Evolutionary conservation across 495 filamentous ascomycete species (phyloP).

Genomic region (Clavariopsis aquatica): DNA sequence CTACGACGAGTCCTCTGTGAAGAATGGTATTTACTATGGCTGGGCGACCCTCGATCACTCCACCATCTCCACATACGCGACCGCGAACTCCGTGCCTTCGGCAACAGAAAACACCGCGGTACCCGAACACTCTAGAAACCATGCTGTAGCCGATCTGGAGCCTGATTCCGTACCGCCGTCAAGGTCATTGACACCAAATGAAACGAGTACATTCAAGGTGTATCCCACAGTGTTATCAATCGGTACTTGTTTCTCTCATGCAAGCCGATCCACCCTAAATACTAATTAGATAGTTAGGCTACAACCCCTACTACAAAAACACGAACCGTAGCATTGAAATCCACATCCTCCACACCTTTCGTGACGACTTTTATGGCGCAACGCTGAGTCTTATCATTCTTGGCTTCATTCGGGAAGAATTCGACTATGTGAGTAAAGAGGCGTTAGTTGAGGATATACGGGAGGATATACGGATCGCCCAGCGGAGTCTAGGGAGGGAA

Average conservation of each 20-base stretch:
- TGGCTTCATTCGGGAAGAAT: constrained; percentile 86
- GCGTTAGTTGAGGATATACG: constrained; percentile 84
- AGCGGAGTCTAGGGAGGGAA: constrained; percentile 66
- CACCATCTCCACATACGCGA: constrained; percentile 18
- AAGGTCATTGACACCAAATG: constrained; percentile 4
- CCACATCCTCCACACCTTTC: constrained; percentile 78
- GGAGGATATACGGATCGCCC: constrained; percentile 82
- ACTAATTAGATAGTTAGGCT: constrained; percentile 1
- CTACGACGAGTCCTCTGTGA: constrained; percentile 59
- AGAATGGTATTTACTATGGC: constrained; percentile 86
- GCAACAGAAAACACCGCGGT: constrained; percentile 17
- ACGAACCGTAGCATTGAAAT: constrained; percentile 61
- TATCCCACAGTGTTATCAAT: constrained; percentile 92
- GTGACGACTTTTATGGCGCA: constrained; percentile 78
- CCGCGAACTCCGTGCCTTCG: constrained; percentile 10
- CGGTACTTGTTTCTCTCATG: constrained; percentile 73
- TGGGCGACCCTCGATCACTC: constrained; percentile 64
- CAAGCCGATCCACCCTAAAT: constrained; percentile 79
- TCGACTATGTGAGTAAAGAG: constrained; percentile 82
- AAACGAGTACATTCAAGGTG: constrained; percentile 40
- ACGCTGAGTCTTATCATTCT: constrained; percentile 75
- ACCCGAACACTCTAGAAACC: constrained; percentile 18
- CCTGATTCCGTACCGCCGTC: not conserved
- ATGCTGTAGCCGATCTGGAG: constrained; percentile 28
- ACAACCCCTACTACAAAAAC: constrained; percentile 29